A percentile compares a stretch with the other conserved stretches of the same genome.
Conservation (phyloP, 805 yeast species). For the Pachysolen tannophilus region DNA sequence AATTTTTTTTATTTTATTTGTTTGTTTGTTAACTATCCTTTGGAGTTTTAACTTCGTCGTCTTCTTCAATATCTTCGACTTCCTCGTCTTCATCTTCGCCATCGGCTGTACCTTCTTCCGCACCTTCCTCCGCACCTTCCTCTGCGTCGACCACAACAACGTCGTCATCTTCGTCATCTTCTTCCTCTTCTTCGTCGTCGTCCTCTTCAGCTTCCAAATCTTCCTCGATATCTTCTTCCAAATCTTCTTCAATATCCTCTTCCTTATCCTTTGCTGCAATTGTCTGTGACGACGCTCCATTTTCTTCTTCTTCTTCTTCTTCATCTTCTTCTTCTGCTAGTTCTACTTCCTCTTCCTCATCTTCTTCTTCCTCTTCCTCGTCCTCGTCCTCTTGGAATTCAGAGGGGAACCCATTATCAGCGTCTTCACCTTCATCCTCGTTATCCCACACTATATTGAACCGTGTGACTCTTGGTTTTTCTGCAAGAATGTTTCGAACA, state of each 20-base stretch:
- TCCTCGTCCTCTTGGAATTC: conserved; percentile 75
- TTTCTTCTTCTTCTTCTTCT: conserved; percentile 37
- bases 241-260: conserved; percentile 31
- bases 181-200: conserved; percentile 21
- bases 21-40: conserved; percentile 8
- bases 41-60: too few species aligned
- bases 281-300: conserved; percentile 33
- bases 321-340: conserved; percentile 39
- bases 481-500: conserved; percentile 89
- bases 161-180: conserved; percentile 15
- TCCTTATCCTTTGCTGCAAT: conserved; percentile 31
- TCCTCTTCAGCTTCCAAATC: conserved; percentile 24
- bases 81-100: too few species aligned
- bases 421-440: conserved; percentile 38
- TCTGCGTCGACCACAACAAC: too few species aligned
- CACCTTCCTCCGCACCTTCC: too few species aligned
- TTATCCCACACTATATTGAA: conserved; percentile 97
- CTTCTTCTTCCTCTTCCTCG: conserved; percentile 55
- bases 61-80: too few species aligned
- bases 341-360: conserved; percentile 46
- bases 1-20: not conserved
- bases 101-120: too few species aligned
- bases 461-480: conserved; percentile 94
- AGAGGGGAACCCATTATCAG: too few species aligned
- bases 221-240: conserved; percentile 26